phyloP scores from a whole-genome alignment of 352 stramenopile species.

The Phytophthora ohioensis region DNA sequence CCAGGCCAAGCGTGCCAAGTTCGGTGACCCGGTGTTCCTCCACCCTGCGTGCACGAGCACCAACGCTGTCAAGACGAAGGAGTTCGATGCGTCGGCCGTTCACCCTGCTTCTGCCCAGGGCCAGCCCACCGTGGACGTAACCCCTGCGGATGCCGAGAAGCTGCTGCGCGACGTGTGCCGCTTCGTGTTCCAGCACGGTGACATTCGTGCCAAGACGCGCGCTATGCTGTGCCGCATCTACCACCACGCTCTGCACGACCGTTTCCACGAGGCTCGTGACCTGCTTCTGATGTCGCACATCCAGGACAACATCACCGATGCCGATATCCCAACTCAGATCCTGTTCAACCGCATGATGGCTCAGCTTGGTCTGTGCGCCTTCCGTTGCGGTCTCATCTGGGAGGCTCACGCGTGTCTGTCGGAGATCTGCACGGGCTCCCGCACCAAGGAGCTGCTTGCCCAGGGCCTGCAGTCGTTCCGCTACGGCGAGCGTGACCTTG shows the following conservation, averaged over 20 bases:
- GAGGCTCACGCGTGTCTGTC: slow-evolving; percentile 97
- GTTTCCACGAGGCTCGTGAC: slow-evolving; percentile 98
- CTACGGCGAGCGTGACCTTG: slow-evolving; percentile 94
- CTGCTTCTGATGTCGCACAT: slow-evolving; percentile 99
- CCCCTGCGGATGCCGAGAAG: slow-evolving; percentile 77
- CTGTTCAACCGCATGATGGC: slow-evolving; percentile 97
- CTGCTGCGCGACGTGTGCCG: slow-evolving; percentile 90
- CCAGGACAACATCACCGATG: slow-evolving; percentile 95
- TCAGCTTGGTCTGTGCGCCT: slow-evolving; percentile 96
- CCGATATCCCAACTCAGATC: slow-evolving; percentile 97
- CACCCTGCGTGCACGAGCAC: slow-evolving; percentile 88
- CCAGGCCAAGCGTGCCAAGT: slow-evolving; percentile 85
- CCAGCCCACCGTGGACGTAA: slow-evolving; percentile 73
- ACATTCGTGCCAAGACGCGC: slow-evolving; percentile 93
- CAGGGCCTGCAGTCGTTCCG: slow-evolving; percentile 95
- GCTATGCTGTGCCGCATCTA: slow-evolving; percentile 99
- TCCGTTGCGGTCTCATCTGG: slow-evolving; percentile 95
- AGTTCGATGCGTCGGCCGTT: slow-evolving; percentile 64
- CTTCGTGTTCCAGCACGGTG: slow-evolving; percentile 95
- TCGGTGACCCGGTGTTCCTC: slow-evolving; percentile 85
- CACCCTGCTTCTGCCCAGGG: slow-evolving; percentile 83
- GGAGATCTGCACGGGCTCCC: slow-evolving; percentile 95
- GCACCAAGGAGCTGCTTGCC: slow-evolving; percentile 97
- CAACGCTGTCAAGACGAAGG: slow-evolving; percentile 49
- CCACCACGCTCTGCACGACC: slow-evolving; percentile 97